Base-by-base conservation (phyloP, 805 yeast genomes). In the Wickerhamiella musiphila region DNA sequence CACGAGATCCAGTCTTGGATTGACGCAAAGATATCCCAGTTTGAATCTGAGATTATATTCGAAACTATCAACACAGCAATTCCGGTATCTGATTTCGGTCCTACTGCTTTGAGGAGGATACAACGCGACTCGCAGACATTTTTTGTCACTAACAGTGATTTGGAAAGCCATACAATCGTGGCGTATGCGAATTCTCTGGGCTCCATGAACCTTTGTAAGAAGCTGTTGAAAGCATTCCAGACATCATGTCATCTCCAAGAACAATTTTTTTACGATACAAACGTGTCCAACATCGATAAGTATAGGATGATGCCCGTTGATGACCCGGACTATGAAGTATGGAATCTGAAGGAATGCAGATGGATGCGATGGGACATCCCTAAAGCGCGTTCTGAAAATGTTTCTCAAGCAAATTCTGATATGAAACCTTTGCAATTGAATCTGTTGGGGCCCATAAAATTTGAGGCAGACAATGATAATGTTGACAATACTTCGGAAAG, bases 1-100 rank as follows among this genome's bases (percentile, higher is more conserved):
- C 52, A 47, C 5, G 39, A 47, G 14, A 67, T 66, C 23, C 51
- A 59, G 23, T 51, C 54, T 17, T 65, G 62, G 52, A 65, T 68
- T 14, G 51, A 54, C 34, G 57, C 66, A 20, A 52, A 57, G n/a
- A 44, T 65, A 28, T 36, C 27, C 20, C 15, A 33, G 9, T 19
- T 36, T 24, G 30, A 26, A 12, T 28, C 33, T 10, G 17, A 29
- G 8, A 13, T 23, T 5, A 19, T 10, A 19, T 15, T 15, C 15
- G 32, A 25, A 19, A 34, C 34, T 18, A 42, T 63, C 29, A 52
- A 49, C 11, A n/a, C n/a, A n/a, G 40, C 47, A 1, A 42, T 54
- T 4, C 38, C 41, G 18, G 43, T 45, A 8, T 53, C 51, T 19
- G 49, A 40, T n/a, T 30, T 64, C 5, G 58, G 61, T 38, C 42